phyloP scores from a whole-genome alignment of 768 basidiomycete genomes.

The Rhodotorula babjevae region DNA sequence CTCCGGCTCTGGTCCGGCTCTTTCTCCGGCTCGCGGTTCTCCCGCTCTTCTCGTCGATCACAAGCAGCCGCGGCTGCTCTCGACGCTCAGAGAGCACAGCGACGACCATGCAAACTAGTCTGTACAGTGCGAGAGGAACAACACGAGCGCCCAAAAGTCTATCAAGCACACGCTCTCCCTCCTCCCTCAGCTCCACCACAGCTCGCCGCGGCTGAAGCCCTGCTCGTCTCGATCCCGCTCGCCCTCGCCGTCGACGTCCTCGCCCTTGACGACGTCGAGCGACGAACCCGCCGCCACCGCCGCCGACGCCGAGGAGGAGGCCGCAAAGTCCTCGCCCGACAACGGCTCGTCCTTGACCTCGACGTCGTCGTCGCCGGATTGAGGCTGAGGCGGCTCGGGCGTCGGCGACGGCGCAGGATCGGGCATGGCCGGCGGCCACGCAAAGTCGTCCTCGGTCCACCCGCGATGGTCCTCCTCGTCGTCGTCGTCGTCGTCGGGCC shows the following conservation, averaged over 20 bases:
- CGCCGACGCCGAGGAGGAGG: no score
- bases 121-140: no score
- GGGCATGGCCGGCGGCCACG: background rate
- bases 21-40: no score
- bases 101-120: no score
- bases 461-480: slow-evolving; percentile 2
- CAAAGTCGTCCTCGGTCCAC: background rate
- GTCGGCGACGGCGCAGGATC: background rate
- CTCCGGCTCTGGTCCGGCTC: no score
- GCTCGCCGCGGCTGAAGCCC: background rate
- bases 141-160: no score
- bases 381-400: no score
- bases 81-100: no score
- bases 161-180: background rate
- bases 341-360: background rate
- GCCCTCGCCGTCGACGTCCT: background rate
- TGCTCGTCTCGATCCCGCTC: background rate
- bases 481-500: background rate
- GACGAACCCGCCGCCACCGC: no score
- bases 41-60: no score
- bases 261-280: background rate
- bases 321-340: background rate
- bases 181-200: background rate
- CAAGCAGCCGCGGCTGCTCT: no score
- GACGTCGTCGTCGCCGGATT: background rate